phyloP scores from a whole-genome alignment of 495 filamentous ascomycete genomes.

The Oidiodendron maius region DNA sequence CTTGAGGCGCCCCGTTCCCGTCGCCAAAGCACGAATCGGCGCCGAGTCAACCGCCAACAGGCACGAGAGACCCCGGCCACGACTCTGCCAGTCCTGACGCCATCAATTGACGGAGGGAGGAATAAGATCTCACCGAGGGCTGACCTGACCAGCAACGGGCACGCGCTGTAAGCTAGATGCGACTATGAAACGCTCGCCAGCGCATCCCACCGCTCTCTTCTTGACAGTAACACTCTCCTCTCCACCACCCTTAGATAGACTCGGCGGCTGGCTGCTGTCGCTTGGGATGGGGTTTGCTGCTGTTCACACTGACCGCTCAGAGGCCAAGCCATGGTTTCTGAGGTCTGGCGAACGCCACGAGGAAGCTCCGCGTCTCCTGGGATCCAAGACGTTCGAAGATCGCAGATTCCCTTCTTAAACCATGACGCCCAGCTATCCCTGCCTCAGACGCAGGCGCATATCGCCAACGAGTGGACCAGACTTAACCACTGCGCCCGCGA shows the following conservation, averaged over 20 bases:
- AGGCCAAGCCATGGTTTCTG: too few relatives aligned
- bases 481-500: slow-evolving; percentile 17
- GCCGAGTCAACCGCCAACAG: slow-evolving; percentile 17
- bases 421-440: slow-evolving; percentile 18
- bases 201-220: slow-evolving; percentile 21
- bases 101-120: slow-evolving; percentile 8
- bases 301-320: too few relatives aligned
- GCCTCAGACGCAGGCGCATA: slow-evolving; percentile 21
- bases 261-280: slow-evolving; percentile 1
- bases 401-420: too few relatives aligned
- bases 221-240: too few relatives aligned
- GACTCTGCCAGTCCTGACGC: slow-evolving; percentile 13
- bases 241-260: too few relatives aligned
- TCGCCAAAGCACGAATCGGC: slow-evolving; percentile 12
- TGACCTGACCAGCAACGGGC: slow-evolving; percentile 13
- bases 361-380: too few relatives aligned
- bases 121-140: slow-evolving; percentile 16
- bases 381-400: too few relatives aligned
- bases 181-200: slow-evolving; percentile 23
- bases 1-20: too few relatives aligned
- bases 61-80: slow-evolving; percentile 9
- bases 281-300: too few relatives aligned
- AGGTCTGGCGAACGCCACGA: too few relatives aligned
- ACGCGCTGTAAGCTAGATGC: too few relatives aligned
- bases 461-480: slow-evolving; percentile 19